Percentiles rank a stretch among this genome's conserved stretches.
Conservation (phyloP, 2,329 filamentous ascomycete species). For the Nannizziopsis barbatae region DNA sequence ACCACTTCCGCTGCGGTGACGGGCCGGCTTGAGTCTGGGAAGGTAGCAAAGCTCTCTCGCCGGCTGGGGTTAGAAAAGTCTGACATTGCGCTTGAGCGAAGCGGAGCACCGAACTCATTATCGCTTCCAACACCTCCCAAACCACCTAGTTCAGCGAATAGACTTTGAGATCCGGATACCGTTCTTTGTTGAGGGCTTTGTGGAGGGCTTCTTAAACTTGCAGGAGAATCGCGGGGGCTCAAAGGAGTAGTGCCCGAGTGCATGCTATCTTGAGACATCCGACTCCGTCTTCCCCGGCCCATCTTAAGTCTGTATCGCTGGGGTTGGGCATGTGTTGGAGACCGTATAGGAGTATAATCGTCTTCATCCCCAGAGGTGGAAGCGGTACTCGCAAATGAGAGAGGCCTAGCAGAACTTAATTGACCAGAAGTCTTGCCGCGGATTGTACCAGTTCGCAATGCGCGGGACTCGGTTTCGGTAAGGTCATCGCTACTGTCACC, state of each 20-base stretch:
- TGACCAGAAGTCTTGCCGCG: constrained; percentile 1
- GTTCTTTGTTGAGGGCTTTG: constrained; percentile 29
- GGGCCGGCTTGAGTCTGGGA: constrained; percentile 23
- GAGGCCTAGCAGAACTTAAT: constrained; percentile 1
- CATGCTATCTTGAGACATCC: constrained; percentile 36
- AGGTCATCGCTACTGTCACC: constrained; percentile 65
- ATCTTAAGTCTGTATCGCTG: constrained; percentile 61
- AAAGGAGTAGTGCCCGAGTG: constrained; percentile 30
- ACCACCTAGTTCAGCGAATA: constrained; percentile 83
- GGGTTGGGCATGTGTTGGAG: constrained; percentile 52
- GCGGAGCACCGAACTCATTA: constrained; percentile 43
- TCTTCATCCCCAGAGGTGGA: constrained; percentile 74
- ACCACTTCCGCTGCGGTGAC: constrained; percentile 21
- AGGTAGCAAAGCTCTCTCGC: constrained; percentile 22
- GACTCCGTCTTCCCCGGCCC: constrained; percentile 54
- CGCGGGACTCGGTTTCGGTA: constrained; percentile 67
- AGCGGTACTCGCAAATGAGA: constrained; percentile 72
- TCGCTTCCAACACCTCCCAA: constrained; percentile 59
- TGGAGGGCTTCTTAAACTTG: constrained; percentile 37
- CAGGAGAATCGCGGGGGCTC: constrained; percentile 41
- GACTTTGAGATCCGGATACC: constrained; percentile 56
- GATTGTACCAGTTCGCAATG: constrained; percentile 22
- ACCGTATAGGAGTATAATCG: constrained; percentile 54
- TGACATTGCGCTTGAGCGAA: constrained; percentile 28
- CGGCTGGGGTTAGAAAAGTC: constrained; percentile 31